phyloP scores from a whole-genome alignment of 106 monocot genomes.

The Triglochin maritima region DNA sequence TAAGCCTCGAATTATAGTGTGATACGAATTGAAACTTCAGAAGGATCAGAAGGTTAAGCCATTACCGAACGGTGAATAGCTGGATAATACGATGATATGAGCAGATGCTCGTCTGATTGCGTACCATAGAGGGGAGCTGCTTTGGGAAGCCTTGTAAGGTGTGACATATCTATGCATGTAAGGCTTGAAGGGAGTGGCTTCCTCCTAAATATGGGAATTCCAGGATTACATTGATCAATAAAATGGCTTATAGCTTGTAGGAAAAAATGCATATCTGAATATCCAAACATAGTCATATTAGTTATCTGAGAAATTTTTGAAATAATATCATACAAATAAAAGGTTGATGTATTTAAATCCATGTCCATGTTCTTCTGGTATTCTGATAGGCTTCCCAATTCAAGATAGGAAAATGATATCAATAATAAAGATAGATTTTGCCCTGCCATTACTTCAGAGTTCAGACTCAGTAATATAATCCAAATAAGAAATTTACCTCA shows the following conservation, averaged over 20 bases:
- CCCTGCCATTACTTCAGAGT: no score
- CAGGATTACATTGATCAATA: not conserved
- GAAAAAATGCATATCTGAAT: not conserved
- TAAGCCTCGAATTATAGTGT: no score
- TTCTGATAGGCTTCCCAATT: no score
- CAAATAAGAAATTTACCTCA: no score
- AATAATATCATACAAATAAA: no score
- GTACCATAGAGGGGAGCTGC: slow-evolving; percentile 97
- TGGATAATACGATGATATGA: slow-evolving; percentile 90
- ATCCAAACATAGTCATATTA: not conserved
- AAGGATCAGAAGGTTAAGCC: not conserved
- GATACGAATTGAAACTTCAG: no score
- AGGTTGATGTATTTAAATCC: no score
- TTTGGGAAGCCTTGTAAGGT: slow-evolving; percentile 60
- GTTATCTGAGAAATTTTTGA: no score
- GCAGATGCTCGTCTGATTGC: slow-evolving; percentile 82
- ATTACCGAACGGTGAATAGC: slow-evolving; percentile 97
- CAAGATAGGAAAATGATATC: no score
- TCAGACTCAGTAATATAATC: no score
- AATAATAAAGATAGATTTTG: no score
- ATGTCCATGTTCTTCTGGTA: no score
- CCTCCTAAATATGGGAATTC: slow-evolving; percentile 34
- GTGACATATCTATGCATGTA: slow-evolving; percentile 61
- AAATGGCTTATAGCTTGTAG: not conserved
- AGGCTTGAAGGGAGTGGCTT: slow-evolving; percentile 55